Evolutionary conservation across 1,284 basidiomycete species (phyloP).

Genomic region (Leccinum cinnamomeum): DNA sequence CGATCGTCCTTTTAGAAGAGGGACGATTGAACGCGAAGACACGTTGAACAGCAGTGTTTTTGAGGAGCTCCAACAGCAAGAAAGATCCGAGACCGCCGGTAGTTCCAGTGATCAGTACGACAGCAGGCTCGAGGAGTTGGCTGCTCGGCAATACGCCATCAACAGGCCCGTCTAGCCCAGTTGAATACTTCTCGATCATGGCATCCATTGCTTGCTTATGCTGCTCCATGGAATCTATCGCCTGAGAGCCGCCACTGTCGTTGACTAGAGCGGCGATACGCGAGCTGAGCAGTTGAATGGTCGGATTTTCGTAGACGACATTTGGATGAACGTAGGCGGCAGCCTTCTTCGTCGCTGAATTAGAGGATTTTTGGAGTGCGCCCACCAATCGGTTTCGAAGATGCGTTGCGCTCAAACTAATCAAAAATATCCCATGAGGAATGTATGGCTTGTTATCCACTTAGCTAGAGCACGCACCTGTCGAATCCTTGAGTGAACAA

Average conservation of each 20-base stretch:
- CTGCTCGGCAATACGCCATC: too few species aligned
- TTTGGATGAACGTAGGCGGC: conserved; percentile 14
- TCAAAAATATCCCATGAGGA: background rate
- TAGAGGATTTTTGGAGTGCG: conserved; percentile 18
- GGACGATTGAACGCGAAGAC: too few species aligned
- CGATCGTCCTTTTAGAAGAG: too few species aligned
- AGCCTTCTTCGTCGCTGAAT: background rate
- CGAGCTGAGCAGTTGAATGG: conserved; percentile 7
- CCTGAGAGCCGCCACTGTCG: background rate
- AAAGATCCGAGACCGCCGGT: too few species aligned
- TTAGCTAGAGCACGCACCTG: conserved; percentile 3
- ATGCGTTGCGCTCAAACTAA: conserved; percentile 25
- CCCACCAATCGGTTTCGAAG: conserved; percentile 8
- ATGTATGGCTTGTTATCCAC: background rate
- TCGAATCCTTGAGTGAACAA: background rate
- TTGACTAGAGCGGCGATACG: conserved; percentile 9
- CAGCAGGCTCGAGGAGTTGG: too few species aligned
- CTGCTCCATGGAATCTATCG: background rate
- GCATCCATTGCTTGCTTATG: conserved; percentile 6
- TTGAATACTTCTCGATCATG: conserved; percentile 16
- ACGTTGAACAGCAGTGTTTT: too few species aligned
- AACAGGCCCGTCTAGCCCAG: too few species aligned
- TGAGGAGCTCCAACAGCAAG: too few species aligned
- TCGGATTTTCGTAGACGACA: conserved; percentile 24
- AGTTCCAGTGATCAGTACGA: too few species aligned